Evolutionary conservation across 371 early-diverging fungal genomes (phyloP), one percentile per base, ranked within the genome.

Genomic region (Zychaea mexicana): DNA sequence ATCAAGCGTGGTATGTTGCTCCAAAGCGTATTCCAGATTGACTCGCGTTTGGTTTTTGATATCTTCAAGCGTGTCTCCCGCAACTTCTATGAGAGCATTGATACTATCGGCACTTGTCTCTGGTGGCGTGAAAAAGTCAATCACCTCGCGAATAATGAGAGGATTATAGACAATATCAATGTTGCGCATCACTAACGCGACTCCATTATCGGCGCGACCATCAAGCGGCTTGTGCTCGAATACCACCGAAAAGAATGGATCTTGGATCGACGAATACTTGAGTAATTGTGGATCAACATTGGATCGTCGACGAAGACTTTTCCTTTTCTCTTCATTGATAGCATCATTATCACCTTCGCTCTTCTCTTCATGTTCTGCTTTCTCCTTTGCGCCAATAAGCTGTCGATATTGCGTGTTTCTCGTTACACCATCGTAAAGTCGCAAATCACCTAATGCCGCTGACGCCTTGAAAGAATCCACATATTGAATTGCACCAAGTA

Each of bases 161-260:
- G 95, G 95, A 67, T 95, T 96, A 74, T 95, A 92, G 1, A 97
- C 84, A 60, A 98, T 90, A 67, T 97, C 92, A 52, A 98, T 82
- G 55, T 96, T 94, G 30, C 94, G 87, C 90, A 97, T 95, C 52
- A 88, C 85, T 39, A 98, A 75, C 0, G 83, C 81, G 12, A 96
- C 71, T 0, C 91, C 93, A 64, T 96, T 90, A 68, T 97, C 97
- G 0, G 96, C 95, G 30, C 92, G 88, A 15, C 81, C 87, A 72
- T 97, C 95, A 13, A 94, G 64, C 0, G 98, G 97, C 21, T 92
- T 91, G 64, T 93, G 84, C 65, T 96, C 96, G 70, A 93, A 93
- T 9, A 82, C 82, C 12, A 95, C 73, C 2, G 86, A 79, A 64
- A 99, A 92, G 77, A 99, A 98, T 2, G 94, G 92, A 42, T 89